These are phyloP conservation scores for Meyerozyma smithsonii DNA, from an alignment of 1,139 yeast species.

Conservation along the genomic window DNA sequence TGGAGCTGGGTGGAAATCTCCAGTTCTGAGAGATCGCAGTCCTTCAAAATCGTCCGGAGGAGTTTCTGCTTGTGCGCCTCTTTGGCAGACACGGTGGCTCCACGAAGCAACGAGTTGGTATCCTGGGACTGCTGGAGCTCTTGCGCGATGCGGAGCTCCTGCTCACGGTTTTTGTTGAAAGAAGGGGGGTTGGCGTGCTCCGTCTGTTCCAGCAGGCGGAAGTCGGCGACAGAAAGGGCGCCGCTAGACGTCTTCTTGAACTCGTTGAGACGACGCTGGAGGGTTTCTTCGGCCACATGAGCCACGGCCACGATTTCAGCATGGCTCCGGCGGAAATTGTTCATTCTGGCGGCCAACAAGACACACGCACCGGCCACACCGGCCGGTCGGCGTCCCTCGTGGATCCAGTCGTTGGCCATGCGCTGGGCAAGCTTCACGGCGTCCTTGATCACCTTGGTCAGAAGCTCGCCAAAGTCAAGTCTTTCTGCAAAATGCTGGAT, in stretches of 20 bases:
- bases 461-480: conserved; percentile 68
- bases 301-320: conserved; percentile 94
- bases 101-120: background rate
- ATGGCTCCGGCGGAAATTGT: conserved; percentile 86
- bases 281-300: conserved; percentile 90
- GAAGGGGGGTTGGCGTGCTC: conserved; percentile 79
- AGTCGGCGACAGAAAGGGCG: conserved; percentile 63
- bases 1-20: conserved; percentile 17
- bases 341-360: conserved; percentile 91
- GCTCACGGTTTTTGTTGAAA: conserved; percentile 45
- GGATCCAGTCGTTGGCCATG: conserved; percentile 94
- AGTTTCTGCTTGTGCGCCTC: conserved; percentile 9
- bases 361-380: conserved; percentile 98
- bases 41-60: conserved; percentile 19
- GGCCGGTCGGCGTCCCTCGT: conserved; percentile 95
- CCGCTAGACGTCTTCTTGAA: conserved; percentile 79
- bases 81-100: conserved; percentile 4
- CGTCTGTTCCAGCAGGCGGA: conserved; percentile 45
- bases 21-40: conserved; percentile 21
- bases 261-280: conserved; percentile 85
- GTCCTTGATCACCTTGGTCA: conserved; percentile 74
- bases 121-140: background rate
- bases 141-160: conserved; percentile 15
- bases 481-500: conserved; percentile 91
- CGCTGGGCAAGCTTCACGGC: conserved; percentile 83